Evolutionary conservation across 2,329 filamentous ascomycete genomes (phyloP).

Genomic region (Arthrinium puccinioides): DNA sequence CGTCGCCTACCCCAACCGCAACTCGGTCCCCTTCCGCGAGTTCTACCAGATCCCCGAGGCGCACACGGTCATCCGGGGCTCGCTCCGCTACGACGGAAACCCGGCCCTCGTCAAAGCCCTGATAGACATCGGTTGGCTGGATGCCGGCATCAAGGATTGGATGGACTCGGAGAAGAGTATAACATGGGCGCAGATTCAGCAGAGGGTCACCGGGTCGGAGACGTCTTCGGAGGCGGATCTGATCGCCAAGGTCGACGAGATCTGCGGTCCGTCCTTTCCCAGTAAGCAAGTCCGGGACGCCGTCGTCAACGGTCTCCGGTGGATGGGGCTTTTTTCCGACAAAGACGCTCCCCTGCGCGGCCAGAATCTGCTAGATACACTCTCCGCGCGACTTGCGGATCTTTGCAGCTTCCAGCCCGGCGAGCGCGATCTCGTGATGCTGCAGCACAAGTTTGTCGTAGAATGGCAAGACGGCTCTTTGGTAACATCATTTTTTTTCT

Average conservation of each 20-base stretch:
- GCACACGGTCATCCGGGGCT: slow-evolving; percentile 59
- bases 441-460: neutral
- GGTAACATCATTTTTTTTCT: neutral
- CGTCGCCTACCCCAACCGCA: slow-evolving; percentile 64
- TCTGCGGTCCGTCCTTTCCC: too few species aligned
- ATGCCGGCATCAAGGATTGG: slow-evolving; percentile 10
- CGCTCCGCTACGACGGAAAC: slow-evolving; percentile 61
- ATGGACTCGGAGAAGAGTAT: neutral
- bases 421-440: neutral
- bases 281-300: neutral
- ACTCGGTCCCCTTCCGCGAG: slow-evolving; percentile 59
- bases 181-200: slow-evolving; percentile 16
- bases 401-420: slow-evolving; percentile 64
- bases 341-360: slow-evolving; percentile 24
- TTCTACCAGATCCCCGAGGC: slow-evolving; percentile 65
- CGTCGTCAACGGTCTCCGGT: neutral
- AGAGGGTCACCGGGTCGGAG: slow-evolving; percentile 7
- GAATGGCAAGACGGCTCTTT: neutral
- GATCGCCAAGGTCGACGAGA: too few species aligned
- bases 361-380: slow-evolving; percentile 63
- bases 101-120: slow-evolving; percentile 61
- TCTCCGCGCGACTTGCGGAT: slow-evolving; percentile 64
- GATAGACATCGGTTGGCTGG: slow-evolving; percentile 61
- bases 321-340: neutral
- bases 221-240: slow-evolving; percentile 36